A percentile compares a stretch with the other conserved stretches of the same genome.
These are phyloP conservation scores for Penicillium macrosclerotiorum DNA, from an alignment of 495 filamentous ascomycete species.

Conservation along the genomic window DNA sequence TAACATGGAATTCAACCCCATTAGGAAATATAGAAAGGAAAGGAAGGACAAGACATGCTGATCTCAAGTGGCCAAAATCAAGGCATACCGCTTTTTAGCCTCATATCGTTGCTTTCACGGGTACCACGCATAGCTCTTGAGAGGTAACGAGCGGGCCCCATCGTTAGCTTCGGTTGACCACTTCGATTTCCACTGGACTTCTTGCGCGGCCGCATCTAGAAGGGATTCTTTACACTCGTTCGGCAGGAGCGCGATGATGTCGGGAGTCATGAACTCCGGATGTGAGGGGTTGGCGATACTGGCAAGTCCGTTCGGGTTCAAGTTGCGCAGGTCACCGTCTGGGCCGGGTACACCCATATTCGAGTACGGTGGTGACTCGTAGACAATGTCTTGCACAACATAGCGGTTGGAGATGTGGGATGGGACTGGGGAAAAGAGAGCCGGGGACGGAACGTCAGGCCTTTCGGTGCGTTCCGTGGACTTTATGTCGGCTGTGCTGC, in stretches of 20 bases:
- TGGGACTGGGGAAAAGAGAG: conserved; percentile 63
- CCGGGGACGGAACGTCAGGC: not conserved
- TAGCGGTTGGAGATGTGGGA: conserved; percentile 69
- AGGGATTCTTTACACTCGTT: conserved; percentile 70
- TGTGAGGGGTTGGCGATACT: conserved; percentile 40
- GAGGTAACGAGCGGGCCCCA: conserved; percentile 44
- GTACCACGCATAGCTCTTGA: conserved; percentile 52
- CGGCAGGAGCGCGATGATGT: conserved; percentile 68
- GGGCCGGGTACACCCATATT: conserved; percentile 63
- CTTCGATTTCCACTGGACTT: conserved; percentile 67
- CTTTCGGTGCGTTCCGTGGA: conserved; percentile 4
- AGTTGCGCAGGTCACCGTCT: conserved; percentile 56
- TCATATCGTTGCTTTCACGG: too few relatives aligned
- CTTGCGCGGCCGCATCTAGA: conserved; percentile 55
- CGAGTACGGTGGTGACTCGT: conserved; percentile 58
- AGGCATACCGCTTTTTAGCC: too few relatives aligned
- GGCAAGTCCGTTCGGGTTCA: conserved; percentile 64
- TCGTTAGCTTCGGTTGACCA: conserved; percentile 65
- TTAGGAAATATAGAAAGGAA: too few relatives aligned
- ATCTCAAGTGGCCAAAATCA: too few relatives aligned
- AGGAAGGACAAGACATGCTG: too few relatives aligned
- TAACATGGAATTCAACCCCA: too few relatives aligned
- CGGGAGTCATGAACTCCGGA: conserved; percentile 56
- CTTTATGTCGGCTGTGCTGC: conserved; percentile 2
- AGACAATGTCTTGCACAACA: conserved; percentile 68